Conservation (phyloP, 306 rosid genomes). For the Medicago lupulina region DNA sequence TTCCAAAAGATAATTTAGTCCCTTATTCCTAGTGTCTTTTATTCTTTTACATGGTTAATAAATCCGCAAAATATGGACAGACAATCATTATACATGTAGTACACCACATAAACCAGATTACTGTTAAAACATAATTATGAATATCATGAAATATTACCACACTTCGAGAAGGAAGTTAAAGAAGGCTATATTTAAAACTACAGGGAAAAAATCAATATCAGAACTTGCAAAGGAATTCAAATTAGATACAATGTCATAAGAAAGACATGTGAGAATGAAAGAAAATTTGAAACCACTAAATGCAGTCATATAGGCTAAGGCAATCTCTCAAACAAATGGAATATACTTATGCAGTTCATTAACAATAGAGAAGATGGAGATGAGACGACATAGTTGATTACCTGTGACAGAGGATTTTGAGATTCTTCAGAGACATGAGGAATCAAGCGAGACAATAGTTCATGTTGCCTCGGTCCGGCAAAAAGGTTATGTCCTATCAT, state of each 20-base stretch:
- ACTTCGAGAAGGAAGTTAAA: neutral
- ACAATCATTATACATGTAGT: neutral
- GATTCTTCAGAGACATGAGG: constrained; percentile 60
- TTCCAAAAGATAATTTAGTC: neutral
- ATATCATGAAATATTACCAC: neutral
- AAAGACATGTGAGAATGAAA: constrained; percentile 19
- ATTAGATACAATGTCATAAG: constrained; percentile 12
- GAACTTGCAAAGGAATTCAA: constrained; percentile 9
- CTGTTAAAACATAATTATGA: neutral
- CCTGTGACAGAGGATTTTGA: constrained; percentile 63
- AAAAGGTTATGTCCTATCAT: constrained; percentile 8
- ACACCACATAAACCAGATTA: neutral
- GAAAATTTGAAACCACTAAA: constrained; percentile 21
- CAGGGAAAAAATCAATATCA: neutral
- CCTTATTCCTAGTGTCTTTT: neutral
- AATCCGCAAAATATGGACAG: neutral
- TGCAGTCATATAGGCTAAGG: constrained; percentile 27
- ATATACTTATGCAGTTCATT: constrained; percentile 23
- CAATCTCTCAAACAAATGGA: constrained; percentile 29
- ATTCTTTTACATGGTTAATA: neutral
- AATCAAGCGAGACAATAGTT: constrained; percentile 69
- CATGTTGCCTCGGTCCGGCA: constrained; percentile 70
- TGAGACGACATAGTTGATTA: constrained; percentile 38
- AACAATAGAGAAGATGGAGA: constrained; percentile 12
- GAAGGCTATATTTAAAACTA: neutral